Conservation (phyloP, 352 stramenopile genomes). For the Phytopythium delawarense region DNA sequence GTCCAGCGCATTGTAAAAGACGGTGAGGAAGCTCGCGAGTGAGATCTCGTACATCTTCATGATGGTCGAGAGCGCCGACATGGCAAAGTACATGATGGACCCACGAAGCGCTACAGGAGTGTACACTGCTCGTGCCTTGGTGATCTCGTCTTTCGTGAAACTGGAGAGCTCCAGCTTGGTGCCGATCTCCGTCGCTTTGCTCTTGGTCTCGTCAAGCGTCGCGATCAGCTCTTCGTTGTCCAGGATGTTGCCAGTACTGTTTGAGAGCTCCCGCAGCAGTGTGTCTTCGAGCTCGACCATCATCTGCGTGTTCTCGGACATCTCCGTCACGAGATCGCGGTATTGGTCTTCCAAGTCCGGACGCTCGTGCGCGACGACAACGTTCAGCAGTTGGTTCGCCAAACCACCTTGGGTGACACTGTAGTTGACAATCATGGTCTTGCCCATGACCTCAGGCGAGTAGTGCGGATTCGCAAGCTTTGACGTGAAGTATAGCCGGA, state of each 20-base stretch:
- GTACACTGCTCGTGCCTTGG: constrained; percentile 88
- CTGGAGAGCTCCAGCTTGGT: constrained; percentile 89
- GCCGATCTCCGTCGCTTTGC: constrained; percentile 93
- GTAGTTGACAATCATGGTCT: constrained; percentile 97
- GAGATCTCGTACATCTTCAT: constrained; percentile 97
- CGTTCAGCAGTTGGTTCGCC: constrained; percentile 92
- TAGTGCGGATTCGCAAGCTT: constrained; percentile 95
- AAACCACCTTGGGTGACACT: constrained; percentile 91
- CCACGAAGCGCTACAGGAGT: constrained; percentile 89
- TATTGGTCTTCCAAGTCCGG: constrained; percentile 93
- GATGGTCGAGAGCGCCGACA: constrained; percentile 88
- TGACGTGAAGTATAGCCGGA: constrained; percentile 93
- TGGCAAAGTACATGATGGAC: constrained; percentile 94
- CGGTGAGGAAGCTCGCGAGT: constrained; percentile 89
- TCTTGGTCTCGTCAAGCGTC: constrained; percentile 94
- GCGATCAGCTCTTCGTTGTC: constrained; percentile 95
- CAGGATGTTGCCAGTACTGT: constrained; percentile 90
- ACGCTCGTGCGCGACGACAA: constrained; percentile 92
- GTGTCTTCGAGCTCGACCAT: constrained; percentile 93
- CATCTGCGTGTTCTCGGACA: constrained; percentile 91
- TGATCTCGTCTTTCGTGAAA: constrained; percentile 94
- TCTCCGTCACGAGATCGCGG: constrained; percentile 88
- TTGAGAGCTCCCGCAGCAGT: constrained; percentile 88
- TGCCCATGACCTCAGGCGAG: constrained; percentile 94
- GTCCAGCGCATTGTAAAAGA: constrained; percentile 90